Evolutionary conservation across 768 basidiomycete species (phyloP).

Genomic region (Amanita jacksonii): DNA sequence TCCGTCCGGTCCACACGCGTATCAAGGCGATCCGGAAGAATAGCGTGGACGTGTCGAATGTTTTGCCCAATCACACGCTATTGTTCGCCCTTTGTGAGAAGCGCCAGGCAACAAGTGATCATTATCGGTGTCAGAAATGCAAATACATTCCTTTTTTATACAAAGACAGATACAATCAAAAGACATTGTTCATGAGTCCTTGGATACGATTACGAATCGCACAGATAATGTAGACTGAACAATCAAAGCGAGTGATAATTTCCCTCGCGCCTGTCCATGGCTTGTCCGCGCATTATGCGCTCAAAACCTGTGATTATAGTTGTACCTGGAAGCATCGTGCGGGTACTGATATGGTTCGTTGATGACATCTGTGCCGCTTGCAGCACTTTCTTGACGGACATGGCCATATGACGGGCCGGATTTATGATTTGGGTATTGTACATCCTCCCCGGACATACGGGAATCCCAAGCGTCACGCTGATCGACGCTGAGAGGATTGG

Average conservation of each 20-base stretch:
- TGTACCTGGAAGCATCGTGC: conserved; percentile 30
- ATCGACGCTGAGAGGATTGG: conserved; percentile 41
- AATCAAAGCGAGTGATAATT: too few relatives aligned
- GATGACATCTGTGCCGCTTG: conserved; percentile 47
- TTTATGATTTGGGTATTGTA: conserved; percentile 15
- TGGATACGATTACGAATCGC: too few relatives aligned
- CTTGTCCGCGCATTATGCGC: too few relatives aligned
- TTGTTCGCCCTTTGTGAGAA: too few relatives aligned
- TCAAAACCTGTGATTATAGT: conserved; percentile 20
- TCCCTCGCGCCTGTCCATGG: too few relatives aligned
- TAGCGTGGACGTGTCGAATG: background rate
- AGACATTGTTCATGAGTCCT: too few relatives aligned
- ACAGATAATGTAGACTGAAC: too few relatives aligned
- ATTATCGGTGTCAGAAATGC: too few relatives aligned
- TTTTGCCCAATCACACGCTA: too few relatives aligned
- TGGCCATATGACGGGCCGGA: conserved; percentile 33
- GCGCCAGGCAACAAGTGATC: too few relatives aligned
- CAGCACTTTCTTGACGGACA: conserved; percentile 41
- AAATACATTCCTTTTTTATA: too few relatives aligned
- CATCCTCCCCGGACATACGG: conserved; percentile 37
- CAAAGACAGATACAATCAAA: too few relatives aligned
- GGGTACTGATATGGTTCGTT: conserved; percentile 38
- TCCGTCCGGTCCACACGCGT: background rate
- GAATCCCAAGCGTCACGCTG: conserved; percentile 68
- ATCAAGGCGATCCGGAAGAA: conserved; percentile 1